Conservation (phyloP, 257 asterid genomes). For the Striga asiatica region DNA sequence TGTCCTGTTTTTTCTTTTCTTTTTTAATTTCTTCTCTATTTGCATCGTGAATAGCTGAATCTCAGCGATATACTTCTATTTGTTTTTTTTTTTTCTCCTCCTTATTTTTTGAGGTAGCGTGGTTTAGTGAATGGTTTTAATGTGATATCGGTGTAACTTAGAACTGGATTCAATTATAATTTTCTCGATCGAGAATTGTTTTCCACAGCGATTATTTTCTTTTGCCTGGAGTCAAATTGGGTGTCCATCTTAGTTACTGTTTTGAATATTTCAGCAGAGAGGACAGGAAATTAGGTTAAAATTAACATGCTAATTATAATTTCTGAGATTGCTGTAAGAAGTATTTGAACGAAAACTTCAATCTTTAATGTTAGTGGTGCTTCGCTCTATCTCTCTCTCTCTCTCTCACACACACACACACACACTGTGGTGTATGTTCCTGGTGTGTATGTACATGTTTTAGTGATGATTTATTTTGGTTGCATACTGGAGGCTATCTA, state of each 20-base stretch:
- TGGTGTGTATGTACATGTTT: too few relatives aligned
- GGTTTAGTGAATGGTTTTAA: conserved; percentile 5
- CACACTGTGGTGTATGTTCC: too few relatives aligned
- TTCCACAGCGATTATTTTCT: conserved; percentile 13
- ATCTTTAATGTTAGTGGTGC: conserved; percentile 15
- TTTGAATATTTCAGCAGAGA: not conserved
- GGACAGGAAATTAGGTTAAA: conserved; percentile 11
- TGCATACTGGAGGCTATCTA: not conserved
- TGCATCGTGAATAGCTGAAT: conserved; percentile 2
- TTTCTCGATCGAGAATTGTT: conserved; percentile 18
- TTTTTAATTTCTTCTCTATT: not conserved
- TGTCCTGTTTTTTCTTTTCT: conserved; percentile 12
- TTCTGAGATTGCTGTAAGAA: conserved; percentile 12
- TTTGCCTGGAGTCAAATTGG: conserved; percentile 7
- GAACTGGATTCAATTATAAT: conserved; percentile 15
- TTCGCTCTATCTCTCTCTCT: not conserved
- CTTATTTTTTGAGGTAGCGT: not conserved
- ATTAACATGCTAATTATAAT: conserved; percentile 2
- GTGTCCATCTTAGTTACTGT: not conserved
- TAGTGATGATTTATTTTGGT: not conserved
- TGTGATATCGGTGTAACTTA: conserved; percentile 5
- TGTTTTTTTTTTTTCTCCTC: not conserved
- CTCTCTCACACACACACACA: not conserved
- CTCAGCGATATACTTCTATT: conserved; percentile 16
- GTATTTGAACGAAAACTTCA: conserved; percentile 13